phyloP scores from a whole-genome alignment of 1,139 yeast species.

The Pneumocystis murina region DNA sequence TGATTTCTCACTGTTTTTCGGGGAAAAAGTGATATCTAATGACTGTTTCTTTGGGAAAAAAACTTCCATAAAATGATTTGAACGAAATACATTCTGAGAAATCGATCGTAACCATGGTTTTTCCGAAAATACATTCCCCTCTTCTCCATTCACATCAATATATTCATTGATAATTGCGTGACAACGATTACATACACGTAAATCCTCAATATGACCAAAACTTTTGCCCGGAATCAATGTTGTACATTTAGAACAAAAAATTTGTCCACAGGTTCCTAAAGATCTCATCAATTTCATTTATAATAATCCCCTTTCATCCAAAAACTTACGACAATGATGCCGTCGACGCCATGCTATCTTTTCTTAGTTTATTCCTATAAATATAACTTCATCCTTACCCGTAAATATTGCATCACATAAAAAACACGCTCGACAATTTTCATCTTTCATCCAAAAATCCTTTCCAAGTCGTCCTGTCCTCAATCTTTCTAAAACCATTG shows the following conservation, averaged over 20 bases:
- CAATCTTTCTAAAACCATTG: background rate
- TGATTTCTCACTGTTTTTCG: background rate
- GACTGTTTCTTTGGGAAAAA: background rate
- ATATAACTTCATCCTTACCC: background rate
- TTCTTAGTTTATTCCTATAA: background rate
- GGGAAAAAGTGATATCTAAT: background rate
- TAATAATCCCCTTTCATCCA: background rate
- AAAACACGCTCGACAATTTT: conserved; percentile 68
- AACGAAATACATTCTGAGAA: background rate
- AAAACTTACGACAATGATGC: conserved; percentile 76
- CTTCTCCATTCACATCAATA: conserved; percentile 18
- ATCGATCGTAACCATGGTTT: background rate
- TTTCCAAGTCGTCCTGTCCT: conserved; percentile 22
- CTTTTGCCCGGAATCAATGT: conserved; percentile 58
- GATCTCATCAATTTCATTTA: background rate
- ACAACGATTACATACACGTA: conserved; percentile 72
- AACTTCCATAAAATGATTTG: background rate
- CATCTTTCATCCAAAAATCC: conserved; percentile 87
- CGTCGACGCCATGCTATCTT: conserved; percentile 57
- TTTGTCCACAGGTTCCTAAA: conserved; percentile 50
- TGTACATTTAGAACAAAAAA: conserved; percentile 82
- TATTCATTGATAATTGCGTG: conserved; percentile 42
- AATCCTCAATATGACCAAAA: conserved; percentile 46
- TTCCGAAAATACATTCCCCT: background rate
- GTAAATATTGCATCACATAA: conserved; percentile 56